Base-by-base conservation (phyloP, 2,329 filamentous ascomycete genomes). In the Claviceps sp. region DNA sequence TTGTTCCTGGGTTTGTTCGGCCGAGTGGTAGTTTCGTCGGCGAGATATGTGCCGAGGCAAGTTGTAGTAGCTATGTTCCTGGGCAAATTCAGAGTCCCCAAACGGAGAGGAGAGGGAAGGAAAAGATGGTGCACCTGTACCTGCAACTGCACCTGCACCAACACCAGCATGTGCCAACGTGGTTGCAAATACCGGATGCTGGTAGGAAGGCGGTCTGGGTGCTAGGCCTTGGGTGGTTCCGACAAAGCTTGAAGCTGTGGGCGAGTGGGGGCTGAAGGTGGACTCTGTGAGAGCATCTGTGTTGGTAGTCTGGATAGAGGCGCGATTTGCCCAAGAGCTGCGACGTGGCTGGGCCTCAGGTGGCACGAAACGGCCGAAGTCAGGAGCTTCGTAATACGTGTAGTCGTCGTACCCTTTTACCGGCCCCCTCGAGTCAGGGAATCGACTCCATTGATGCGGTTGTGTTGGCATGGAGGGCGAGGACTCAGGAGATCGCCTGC, bases 181-280 rank as follows among this genome's bases (percentile, higher is more conserved):
- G 62, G 55, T 64, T 17, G 48, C 22, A n/a, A 49, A 48, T 16
- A 45, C 29, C 6, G 45, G 68, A 64, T 75, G 76, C 52, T 75
- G 72, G 52, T 77, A 71, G 2, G 79, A 80, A n/a, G 77, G 70
- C 40, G 80, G 79, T 52, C 78, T 73, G 50, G 79, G 78, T 58
- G 78, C 74, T 55, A 82, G 70, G 26, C 77, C 78, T 57, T 73
- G 68, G 51, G 64, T 69, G 45, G 66, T 66, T 59, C 65, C 69
- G 45, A 66, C 66, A 59, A 78, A 76, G 59, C 66, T 75, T 34
- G 77, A 72, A 50, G 69, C 64, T 45, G 71, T 72, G 43, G 79
- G 78, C 38, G 79, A 80, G 56, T 69, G 73, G 45, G 79, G 77
- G 59, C 76, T 80, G 60, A 76, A 71, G 46, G 78, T 80, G 48